Conservation (phyloP, 2,329 filamentous ascomycete species). For the Fonsecaea erecta region DNA sequence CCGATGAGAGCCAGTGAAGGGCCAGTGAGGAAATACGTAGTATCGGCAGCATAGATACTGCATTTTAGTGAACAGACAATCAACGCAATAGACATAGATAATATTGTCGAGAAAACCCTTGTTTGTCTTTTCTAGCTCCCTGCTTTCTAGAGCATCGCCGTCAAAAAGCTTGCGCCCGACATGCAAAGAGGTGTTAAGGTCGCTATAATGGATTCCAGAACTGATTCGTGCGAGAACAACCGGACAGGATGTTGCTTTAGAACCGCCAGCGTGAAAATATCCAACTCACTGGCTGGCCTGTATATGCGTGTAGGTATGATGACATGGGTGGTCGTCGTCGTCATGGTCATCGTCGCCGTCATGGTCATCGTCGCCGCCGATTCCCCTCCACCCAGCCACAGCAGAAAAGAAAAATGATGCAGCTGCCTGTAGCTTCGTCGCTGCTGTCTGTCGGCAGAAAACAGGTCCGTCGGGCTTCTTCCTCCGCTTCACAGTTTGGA, state of each 20-base stretch:
- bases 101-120: background rate
- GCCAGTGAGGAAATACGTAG: background rate
- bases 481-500: background rate
- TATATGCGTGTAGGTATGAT: too few relatives aligned
- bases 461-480: background rate
- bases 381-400: too few relatives aligned
- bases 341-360: too few relatives aligned
- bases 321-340: too few relatives aligned
- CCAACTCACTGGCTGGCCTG: too few relatives aligned
- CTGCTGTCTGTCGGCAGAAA: too few relatives aligned
- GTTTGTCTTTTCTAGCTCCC: background rate
- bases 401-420: too few relatives aligned
- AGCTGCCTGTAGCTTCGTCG: too few relatives aligned
- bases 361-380: too few relatives aligned
- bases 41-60: background rate
- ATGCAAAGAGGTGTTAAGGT: background rate
- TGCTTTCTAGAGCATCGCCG: background rate
- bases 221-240: too few relatives aligned
- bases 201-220: background rate
- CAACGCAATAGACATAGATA: background rate
- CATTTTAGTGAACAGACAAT: background rate
- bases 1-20: background rate
- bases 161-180: background rate
- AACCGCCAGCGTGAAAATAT: too few relatives aligned
- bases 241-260: too few relatives aligned